These are phyloP conservation scores for Volvox carteri DNA, from an alignment of 163 green algal species.

Conservation along the genomic window DNA sequence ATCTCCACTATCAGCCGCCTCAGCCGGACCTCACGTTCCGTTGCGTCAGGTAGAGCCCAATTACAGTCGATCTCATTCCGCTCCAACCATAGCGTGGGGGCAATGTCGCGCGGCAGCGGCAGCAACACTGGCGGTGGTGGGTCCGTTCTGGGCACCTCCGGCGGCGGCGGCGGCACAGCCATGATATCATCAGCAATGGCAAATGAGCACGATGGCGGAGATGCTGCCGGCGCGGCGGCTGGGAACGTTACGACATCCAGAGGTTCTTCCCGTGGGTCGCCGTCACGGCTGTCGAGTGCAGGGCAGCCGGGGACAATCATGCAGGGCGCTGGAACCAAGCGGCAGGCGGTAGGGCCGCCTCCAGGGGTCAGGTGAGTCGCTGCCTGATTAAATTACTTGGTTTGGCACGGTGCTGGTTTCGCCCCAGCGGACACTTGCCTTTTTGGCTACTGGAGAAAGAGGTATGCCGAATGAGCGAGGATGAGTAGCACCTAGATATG, in stretches of 20 bases:
- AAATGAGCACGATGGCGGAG: background rate
- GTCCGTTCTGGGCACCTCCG: background rate
- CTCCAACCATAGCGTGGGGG: background rate
- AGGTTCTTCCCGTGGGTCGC: background rate
- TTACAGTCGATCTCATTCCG: background rate
- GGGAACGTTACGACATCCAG: background rate
- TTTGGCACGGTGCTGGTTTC: no score
- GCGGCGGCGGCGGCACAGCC: conserved; percentile 1
- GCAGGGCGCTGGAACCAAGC: conserved; percentile 11
- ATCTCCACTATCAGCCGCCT: background rate
- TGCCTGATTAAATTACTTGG: no score
- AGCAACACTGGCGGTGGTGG: background rate
- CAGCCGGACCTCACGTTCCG: background rate
- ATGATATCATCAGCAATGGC: no score
- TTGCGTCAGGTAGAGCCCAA: background rate
- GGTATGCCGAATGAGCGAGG: no score
- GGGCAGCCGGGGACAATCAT: background rate
- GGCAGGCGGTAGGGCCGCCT: background rate
- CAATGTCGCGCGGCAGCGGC: background rate
- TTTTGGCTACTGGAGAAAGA: no score
- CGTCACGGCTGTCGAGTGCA: background rate
- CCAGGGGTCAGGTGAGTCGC: background rate
- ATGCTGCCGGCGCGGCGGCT: background rate
- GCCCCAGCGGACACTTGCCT: no score
- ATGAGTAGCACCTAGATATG: no score